Evolutionary conservation across 805 yeast genomes (phyloP).

Genomic region (Saccharomycopsis fermentans): DNA sequence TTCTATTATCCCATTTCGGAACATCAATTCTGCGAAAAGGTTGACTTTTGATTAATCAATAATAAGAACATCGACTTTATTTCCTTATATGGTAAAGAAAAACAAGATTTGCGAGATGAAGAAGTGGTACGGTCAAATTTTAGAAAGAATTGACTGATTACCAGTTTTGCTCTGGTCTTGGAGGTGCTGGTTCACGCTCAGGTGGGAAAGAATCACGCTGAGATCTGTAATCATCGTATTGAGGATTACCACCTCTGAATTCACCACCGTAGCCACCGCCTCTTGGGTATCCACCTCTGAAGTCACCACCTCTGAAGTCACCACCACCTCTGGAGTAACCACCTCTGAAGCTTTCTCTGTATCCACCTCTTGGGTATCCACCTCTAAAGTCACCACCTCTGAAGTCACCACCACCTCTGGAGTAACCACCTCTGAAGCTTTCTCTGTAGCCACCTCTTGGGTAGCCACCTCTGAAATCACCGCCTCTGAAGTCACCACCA

Average conservation of each 20-base stretch:
- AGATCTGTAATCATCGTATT: neutral
- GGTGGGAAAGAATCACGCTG: neutral
- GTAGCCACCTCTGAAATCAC: constrained; percentile 8
- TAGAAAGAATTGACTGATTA: neutral
- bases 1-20: neutral
- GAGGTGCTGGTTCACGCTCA: constrained; percentile 3
- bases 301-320: constrained; percentile 1
- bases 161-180: constrained; percentile 18
- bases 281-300: constrained; percentile 8
- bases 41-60: neutral
- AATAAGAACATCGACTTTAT: neutral
- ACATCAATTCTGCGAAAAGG: neutral
- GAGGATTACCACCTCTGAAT: constrained; percentile 2
- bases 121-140: neutral
- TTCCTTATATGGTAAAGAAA: neutral
- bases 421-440: constrained; percentile 8
- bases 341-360: constrained; percentile 9
- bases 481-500: constrained; percentile 3
- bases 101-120: too few relatives aligned
- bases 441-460: constrained; percentile 5
- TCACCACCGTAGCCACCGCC: constrained; percentile 12
- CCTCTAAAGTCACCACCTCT: constrained; percentile 5
- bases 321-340: constrained; percentile 11
- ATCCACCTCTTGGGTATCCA: constrained; percentile 11
- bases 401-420: constrained; percentile 9